These are phyloP conservation scores for Zarea fungicola DNA, from an alignment of 2,329 filamentous ascomycete species.

Conservation along the genomic window DNA sequence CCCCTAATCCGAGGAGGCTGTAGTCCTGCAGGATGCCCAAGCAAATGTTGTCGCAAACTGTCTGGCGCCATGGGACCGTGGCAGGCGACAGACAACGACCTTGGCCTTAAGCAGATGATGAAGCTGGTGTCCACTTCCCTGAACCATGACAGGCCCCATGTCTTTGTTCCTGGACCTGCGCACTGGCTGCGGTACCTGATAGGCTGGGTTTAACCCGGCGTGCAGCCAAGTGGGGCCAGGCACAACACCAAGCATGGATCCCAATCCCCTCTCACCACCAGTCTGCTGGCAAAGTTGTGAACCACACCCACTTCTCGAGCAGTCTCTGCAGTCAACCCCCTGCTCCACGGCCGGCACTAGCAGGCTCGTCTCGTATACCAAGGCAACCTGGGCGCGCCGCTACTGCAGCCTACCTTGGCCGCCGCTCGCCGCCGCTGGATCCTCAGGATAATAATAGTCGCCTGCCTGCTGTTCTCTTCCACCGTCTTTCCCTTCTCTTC, in stretches of 20 bases:
- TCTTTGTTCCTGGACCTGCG: conserved; percentile 6
- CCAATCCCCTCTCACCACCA: not conserved
- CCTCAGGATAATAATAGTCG: conserved; percentile 33
- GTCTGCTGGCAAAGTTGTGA: too few relatives aligned
- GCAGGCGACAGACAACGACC: too few relatives aligned
- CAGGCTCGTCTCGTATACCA: not conserved
- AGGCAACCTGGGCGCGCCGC: too few relatives aligned
- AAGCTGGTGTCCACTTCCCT: not conserved
- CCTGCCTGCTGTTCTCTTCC: conserved; percentile 33
- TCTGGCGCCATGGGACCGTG: not conserved
- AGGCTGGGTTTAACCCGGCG: not conserved
- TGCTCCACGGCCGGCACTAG: conserved; percentile 1
- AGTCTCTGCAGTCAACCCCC: not conserved
- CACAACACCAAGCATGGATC: conserved; percentile 8
- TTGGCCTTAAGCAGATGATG: conserved; percentile 3
- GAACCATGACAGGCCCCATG: not conserved
- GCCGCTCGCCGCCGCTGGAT: conserved; percentile 8
- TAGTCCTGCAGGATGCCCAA: too few relatives aligned
- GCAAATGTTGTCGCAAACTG: not conserved
- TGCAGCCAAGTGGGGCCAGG: conserved; percentile 1
- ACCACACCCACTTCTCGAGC: not conserved
- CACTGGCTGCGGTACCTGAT: not conserved
- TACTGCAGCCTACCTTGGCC: conserved; percentile 13
- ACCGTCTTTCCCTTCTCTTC: conserved; percentile 33
- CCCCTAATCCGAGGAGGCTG: not conserved